These are phyloP conservation scores for Sphagnum tenellum DNA, from an alignment of 225 moss, liverwort and hornwort species.

Conservation along the genomic window DNA sequence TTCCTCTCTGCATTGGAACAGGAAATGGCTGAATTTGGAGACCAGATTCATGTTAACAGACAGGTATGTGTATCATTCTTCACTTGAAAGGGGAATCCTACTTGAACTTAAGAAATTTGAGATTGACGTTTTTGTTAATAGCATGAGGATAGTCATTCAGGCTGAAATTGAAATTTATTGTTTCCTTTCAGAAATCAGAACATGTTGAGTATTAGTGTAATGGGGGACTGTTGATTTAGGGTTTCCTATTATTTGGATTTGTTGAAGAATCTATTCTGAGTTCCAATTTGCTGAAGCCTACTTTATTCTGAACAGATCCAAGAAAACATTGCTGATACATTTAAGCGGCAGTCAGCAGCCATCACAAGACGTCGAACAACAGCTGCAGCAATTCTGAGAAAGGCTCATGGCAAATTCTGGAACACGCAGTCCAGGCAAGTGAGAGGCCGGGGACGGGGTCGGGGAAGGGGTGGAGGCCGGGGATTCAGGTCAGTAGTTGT, in stretches of 20 bases:
- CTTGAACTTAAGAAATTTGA: too few species aligned
- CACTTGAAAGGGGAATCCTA: too few species aligned
- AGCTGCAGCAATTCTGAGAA: conserved; percentile 84
- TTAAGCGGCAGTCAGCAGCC: conserved; percentile 91
- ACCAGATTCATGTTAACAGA: conserved; percentile 74
- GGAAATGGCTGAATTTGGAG: conserved; percentile 85
- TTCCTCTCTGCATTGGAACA: conserved; percentile 10
- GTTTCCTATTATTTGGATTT: too few species aligned
- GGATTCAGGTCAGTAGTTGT: conserved; percentile 20
- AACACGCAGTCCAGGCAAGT: conserved; percentile 35
- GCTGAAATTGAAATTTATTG: too few species aligned
- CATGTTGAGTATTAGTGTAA: too few species aligned
- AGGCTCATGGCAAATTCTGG: conserved; percentile 87
- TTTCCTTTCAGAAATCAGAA: too few species aligned
- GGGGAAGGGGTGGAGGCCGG: conserved; percentile 54
- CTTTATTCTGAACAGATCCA: conserved; percentile 52
- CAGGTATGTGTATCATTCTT: conserved; percentile 33
- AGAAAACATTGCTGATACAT: conserved; percentile 93
- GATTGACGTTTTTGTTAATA: too few species aligned
- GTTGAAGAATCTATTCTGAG: too few species aligned
- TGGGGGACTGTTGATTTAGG: too few species aligned
- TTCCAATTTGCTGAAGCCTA: too few species aligned
- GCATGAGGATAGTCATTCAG: neutral
- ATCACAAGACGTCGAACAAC: conserved; percentile 88
- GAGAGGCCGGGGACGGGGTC: conserved; percentile 62